phyloP scores from a whole-genome alignment of 2,329 filamentous ascomycete species.

The Fusarium algeriense region DNA sequence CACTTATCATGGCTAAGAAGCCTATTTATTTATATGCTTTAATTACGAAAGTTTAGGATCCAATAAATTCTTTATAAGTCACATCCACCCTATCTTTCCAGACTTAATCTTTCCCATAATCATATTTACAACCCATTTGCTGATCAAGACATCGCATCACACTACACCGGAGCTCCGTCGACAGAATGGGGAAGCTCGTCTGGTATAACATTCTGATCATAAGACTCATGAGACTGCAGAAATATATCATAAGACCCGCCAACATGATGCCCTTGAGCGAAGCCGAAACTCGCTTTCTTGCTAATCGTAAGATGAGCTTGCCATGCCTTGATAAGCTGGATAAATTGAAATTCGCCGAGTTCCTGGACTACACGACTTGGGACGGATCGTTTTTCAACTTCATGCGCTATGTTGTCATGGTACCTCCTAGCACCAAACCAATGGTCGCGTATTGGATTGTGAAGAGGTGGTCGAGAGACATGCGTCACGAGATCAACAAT shows the following conservation, averaged over 20 bases:
- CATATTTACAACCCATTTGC: background rate
- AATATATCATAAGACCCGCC: background rate
- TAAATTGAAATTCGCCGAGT: background rate
- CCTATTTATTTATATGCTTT: too few species aligned
- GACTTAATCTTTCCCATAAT: too few species aligned
- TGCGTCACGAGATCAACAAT: background rate
- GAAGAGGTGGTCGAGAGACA: background rate
- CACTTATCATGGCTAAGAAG: too few species aligned
- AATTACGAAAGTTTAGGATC: too few species aligned
- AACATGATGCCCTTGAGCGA: background rate
- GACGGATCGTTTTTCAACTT: background rate
- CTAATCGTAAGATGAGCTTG: too few species aligned
- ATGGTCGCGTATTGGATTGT: background rate
- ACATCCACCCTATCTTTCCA: too few species aligned
- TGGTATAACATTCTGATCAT: background rate
- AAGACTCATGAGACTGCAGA: background rate
- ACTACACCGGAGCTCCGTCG: too few species aligned
- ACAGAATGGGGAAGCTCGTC: background rate
- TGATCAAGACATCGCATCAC: too few species aligned
- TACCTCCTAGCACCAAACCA: background rate
- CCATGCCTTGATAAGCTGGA: background rate
- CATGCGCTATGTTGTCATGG: background rate
- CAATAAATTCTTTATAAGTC: rapidly evolving
- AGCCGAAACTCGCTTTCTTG: background rate
- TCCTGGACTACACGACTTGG: background rate